Base-by-base conservation (phyloP, 2,329 filamentous ascomycete genomes). In the Cladorrhinum sp. region DNA sequence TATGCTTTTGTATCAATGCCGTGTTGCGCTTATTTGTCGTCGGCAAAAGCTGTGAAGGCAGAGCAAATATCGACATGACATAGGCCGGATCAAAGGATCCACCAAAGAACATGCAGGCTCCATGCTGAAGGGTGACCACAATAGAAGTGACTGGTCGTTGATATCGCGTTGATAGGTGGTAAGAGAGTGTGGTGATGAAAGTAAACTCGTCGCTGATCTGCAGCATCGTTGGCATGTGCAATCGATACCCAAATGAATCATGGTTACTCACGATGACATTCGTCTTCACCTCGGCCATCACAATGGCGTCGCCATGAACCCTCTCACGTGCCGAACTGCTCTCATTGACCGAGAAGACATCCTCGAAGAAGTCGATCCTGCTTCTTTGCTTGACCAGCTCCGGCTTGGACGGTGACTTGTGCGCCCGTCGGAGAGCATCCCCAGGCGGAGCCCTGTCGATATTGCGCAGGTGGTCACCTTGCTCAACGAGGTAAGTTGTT, bases 11-110 rank as follows among this genome's bases (percentile, higher is more conserved):
- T 2, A 96, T 83, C 18, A 96, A 76, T n/a, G 82, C 81, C 1
- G 91, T 86, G 73, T 94, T 95, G 64, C 91, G 86, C 72, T 90
- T 89, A 76, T 96, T 96, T 57, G 86, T 91, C 2, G 86, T 83
- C 0, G 90, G 85, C 63, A 88, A 86, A 60, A 95, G 77, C 65
- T 91, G 82, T 10, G 80, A 80, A 1, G 89, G 81, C 9, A 95
- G 79, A 0, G 91, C 87, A 36, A 83, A 87, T 62, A 96, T 83
- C 33, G 85, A 88, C 69, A 96, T 79, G 62, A 87, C 82, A 71
- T 96, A 97, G 20, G 91, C 90, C 2, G 91, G 89, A 55, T 92
- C 88, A 65, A 91, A 89, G 4, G 86, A 87, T 36, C 87, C 89
- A 1, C 85, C 89, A 62, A 94, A 88, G 59, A 91, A 79, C 67